Evolutionary conservation across 495 filamentous ascomycete genomes (phyloP), one percentile per base, ranked within the genome.

Genomic region (Aspergillus homomorphus): DNA sequence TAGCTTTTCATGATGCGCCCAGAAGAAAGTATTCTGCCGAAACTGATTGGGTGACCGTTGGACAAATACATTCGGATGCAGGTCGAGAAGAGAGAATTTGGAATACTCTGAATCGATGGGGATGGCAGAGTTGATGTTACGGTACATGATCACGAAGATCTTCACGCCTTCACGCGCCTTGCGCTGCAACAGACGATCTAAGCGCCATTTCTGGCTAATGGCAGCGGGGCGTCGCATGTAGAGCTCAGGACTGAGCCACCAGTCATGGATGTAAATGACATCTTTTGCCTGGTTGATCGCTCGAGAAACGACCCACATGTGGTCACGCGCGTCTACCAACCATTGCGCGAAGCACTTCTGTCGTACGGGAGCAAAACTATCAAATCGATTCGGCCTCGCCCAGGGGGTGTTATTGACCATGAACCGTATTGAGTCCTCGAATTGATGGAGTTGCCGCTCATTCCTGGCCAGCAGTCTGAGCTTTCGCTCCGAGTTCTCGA

Each of bases 1-100:
- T 12, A 99, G 81, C 68, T 99, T 99, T 71, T 99, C 94, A 69
- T 99, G 94, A 68, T 99, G 94, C 22, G 94, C 94, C 83, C 94
- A 99, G 77, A 98, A 99, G 75, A 99, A 99, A n/a, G 95, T 96
- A 59, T 96, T 96, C 75, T 99, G 96, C 57, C 94, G 87, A 71
- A 96, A 91, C 69, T 99, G 94, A 63, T 99, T 97, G 1, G 94
- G 94, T 2, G 92, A 96, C 63, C 94, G 82, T 64, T 98, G 90
- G 9, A 99, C 92, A 66, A 96, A 95, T 58, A 99, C 82, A 66
- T 99, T 99, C 9, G 91, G 91, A 65, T 97, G 92, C 14, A 99
- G 81, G 63, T 98, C 95, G 20, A 99, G 86, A 43, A 99, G 84
- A 3, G 92, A 96, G 76, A 95, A 97, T 65, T 99, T 99, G 20